Conservation (phyloP, 176 grass and related monocot species). For the Thalia dealbata region DNA sequence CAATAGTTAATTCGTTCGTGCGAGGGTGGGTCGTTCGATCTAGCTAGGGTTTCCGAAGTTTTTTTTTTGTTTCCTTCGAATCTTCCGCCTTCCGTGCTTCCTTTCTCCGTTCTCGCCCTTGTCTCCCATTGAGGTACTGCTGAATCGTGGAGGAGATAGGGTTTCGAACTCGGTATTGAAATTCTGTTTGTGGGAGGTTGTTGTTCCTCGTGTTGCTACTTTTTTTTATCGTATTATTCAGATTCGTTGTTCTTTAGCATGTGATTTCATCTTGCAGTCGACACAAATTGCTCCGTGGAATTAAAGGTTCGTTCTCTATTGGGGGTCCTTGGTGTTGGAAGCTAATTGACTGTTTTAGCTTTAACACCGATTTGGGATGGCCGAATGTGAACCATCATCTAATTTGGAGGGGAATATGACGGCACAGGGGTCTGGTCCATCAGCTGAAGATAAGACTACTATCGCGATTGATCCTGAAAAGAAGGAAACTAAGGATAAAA, state of each 20-base stretch:
- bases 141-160: slow-evolving; percentile 17
- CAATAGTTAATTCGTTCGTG: no score
- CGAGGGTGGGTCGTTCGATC: no score
- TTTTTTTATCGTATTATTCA: not conserved
- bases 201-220: not conserved
- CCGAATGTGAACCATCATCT: slow-evolving; percentile 18
- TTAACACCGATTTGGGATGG: slow-evolving; percentile 5
- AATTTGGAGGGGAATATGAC: slow-evolving; percentile 27
- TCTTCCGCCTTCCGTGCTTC: not conserved
- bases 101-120: no score
- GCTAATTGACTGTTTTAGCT: not conserved
- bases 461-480: slow-evolving; percentile 18
- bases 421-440: slow-evolving; percentile 28
- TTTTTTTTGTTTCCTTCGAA: no score
- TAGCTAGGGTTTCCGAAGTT: no score
- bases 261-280: not conserved
- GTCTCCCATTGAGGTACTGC: no score
- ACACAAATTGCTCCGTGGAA: not conserved
- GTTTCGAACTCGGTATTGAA: slow-evolving; percentile 30
- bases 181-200: slow-evolving; percentile 17
- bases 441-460: slow-evolving; percentile 17
- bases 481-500: slow-evolving; percentile 6
- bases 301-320: not conserved
- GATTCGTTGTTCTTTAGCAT: not conserved
- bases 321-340: not conserved